These are phyloP conservation scores for Trichocladium uniseriatum DNA, from an alignment of 495 filamentous ascomycete genomes.

Conservation along the genomic window DNA sequence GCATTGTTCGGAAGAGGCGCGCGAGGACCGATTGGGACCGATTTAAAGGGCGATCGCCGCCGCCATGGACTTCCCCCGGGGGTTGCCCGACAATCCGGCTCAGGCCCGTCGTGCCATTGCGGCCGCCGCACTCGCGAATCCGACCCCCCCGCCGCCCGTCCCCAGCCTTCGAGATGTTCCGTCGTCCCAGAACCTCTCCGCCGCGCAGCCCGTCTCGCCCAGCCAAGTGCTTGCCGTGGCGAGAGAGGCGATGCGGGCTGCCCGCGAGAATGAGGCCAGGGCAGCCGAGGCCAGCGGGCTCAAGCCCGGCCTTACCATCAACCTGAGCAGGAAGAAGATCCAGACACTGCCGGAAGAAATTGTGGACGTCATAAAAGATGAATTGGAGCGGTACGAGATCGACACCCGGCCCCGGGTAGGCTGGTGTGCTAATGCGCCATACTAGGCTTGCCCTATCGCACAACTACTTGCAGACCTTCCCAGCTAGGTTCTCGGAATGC, in stretches of 20 bases:
- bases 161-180: slow-evolving; percentile 29
- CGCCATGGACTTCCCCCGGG: slow-evolving; percentile 28
- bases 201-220: slow-evolving; percentile 34
- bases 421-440: slow-evolving; percentile 9
- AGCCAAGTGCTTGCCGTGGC: slow-evolving; percentile 48
- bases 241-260: slow-evolving; percentile 55
- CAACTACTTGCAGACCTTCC: slow-evolving; percentile 73
- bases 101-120: slow-evolving; percentile 32
- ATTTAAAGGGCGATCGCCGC: neutral
- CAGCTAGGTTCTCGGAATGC: slow-evolving; percentile 74
- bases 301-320: slow-evolving; percentile 75
- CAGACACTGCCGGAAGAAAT: slow-evolving; percentile 75
- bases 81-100: slow-evolving; percentile 33
- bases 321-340: slow-evolving; percentile 77
- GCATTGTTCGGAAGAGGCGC: neutral
- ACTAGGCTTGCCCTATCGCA: slow-evolving; percentile 77
- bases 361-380: slow-evolving; percentile 84
- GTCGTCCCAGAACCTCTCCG: slow-evolving; percentile 30
- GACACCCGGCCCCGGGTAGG: neutral
- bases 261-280: slow-evolving; percentile 59
- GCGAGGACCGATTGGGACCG: neutral
- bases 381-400: slow-evolving; percentile 67
- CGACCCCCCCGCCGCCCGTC: slow-evolving; percentile 29
- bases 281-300: slow-evolving; percentile 58
- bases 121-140: slow-evolving; percentile 23